Base-by-base conservation (phyloP, 345 rosid genomes). In the Nephelium lappaceum region DNA sequence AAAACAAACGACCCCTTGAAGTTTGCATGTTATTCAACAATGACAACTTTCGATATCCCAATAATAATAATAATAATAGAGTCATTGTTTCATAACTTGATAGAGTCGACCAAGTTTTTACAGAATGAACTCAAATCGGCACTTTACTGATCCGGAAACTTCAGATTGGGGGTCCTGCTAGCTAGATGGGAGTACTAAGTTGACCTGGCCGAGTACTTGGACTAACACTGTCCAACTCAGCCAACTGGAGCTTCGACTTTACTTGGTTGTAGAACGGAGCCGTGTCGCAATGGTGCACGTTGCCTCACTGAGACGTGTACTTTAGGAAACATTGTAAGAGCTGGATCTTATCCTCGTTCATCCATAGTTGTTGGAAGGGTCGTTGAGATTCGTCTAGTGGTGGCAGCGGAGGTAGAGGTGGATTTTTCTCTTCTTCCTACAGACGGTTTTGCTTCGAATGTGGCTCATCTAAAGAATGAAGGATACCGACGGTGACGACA, bases 281-380 rank as follows among this genome's bases (percentile, higher is more conserved):
- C 47, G 97, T 95, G 57, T 95, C 98, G 9, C 88, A 87, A 62
- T 93, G 99, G 76, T 87, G 90, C 14, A 86, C 80, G 84, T 77
- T 87, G 55, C 87, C 90, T 0, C 91, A 91, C 63, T 83, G 85
- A 42, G 90, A 65, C 43, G 92, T 80, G 88, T 93, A 95, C 18
- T 93, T 93, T 42, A 91, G 90, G 62, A 95, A 93, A 12, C 99
- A 98, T 80, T 91, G 97, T 19, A 95, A 90, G 53, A 95, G 94
- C 92, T 87, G 93, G 92, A 95, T 95, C 90, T 95, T 97, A 87
- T 95, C 99, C 70, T 93, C 99, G 60, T 95, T 98, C 0, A 98
- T 95, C 99, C 98, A 95, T 38, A 95, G 81, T 70, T 98, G 87
- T 80, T 95, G 98, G 74, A 95, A 95, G 42, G 92, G 86, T 15